These are phyloP conservation scores for Salvia rosmarinus DNA, from an alignment of 257 asterid species.

Conservation along the genomic window DNA sequence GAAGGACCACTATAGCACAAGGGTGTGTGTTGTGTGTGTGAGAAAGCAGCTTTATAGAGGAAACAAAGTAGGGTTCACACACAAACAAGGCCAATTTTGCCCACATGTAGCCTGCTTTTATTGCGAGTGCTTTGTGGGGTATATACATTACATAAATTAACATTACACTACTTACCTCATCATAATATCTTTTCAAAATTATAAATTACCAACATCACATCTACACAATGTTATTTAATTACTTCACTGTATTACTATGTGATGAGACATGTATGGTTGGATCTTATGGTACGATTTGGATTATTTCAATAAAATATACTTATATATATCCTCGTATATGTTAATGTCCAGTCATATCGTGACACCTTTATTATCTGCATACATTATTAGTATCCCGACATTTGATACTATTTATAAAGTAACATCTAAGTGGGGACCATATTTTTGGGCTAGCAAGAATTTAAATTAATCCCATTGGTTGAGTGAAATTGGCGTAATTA, in stretches of 20 bases:
- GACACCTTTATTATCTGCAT: neutral
- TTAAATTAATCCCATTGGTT: slow-evolving; percentile 1
- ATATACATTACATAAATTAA: slow-evolving; percentile 10
- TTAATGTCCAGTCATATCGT: neutral
- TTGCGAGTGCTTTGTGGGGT: slow-evolving; percentile 59
- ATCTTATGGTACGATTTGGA: neutral
- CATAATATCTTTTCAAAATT: slow-evolving; percentile 14
- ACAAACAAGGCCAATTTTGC: slow-evolving; percentile 43
- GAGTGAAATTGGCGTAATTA: slow-evolving; percentile 25
- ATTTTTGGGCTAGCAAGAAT: neutral
- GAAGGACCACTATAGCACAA: slow-evolving; percentile 40
- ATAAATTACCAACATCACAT: neutral
- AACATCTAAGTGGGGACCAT: slow-evolving; percentile 23
- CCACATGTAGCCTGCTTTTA: slow-evolving; percentile 51
- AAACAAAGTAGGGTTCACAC: slow-evolving; percentile 50
- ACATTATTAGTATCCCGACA: slow-evolving; percentile 3
- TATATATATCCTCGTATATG: neutral
- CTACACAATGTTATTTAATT: neutral
- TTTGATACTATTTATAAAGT: neutral
- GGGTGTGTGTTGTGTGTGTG: slow-evolving; percentile 26
- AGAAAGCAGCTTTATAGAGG: slow-evolving; percentile 38
- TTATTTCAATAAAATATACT: too few species aligned
- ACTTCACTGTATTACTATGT: too few species aligned
- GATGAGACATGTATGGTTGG: too few species aligned
- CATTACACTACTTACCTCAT: neutral